Conservation (phyloP, 2,329 filamentous ascomycete genomes). For the Aspergillus pseudoglaucus region DNA sequence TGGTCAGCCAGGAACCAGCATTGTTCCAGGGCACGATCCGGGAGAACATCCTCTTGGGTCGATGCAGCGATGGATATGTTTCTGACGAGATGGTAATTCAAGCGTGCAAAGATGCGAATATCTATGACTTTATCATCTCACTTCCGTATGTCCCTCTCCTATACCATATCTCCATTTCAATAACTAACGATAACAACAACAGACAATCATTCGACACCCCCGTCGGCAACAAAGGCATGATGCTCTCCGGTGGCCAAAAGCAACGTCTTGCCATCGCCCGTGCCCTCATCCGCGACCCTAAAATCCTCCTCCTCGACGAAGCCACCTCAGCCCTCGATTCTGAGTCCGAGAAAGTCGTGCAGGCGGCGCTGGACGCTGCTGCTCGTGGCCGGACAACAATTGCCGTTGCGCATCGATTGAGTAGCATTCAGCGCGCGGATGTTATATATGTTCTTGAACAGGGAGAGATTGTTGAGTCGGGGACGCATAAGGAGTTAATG, state of each 20-base stretch:
- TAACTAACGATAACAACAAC: background rate
- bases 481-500: slow-evolving; percentile 68
- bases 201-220: slow-evolving; percentile 17
- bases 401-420: slow-evolving; percentile 80
- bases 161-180: no score
- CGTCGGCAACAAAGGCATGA: slow-evolving; percentile 16
- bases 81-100: slow-evolving; percentile 9
- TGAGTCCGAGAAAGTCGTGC: slow-evolving; percentile 45
- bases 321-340: slow-evolving; percentile 42
- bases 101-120: slow-evolving; percentile 23
- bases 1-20: slow-evolving; percentile 66
- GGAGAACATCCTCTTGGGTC: slow-evolving; percentile 60
- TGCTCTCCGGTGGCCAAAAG: slow-evolving; percentile 30
- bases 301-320: slow-evolving; percentile 21
- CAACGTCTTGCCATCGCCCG: slow-evolving; percentile 31
- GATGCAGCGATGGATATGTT: slow-evolving; percentile 14
- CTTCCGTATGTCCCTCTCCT: slow-evolving; percentile 11
- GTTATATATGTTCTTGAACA: slow-evolving; percentile 88
- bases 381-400: slow-evolving; percentile 80
- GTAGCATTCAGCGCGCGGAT: slow-evolving; percentile 86
- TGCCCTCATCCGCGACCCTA: slow-evolving; percentile 29
- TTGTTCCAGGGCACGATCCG: slow-evolving; percentile 61
- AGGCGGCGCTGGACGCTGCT: slow-evolving; percentile 68
- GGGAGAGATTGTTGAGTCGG: slow-evolving; percentile 72
- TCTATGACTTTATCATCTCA: slow-evolving; percentile 21